These are phyloP conservation scores for Metarhizium rileyi DNA, from an alignment of 2,329 filamentous ascomycete genomes.

Conservation along the genomic window DNA sequence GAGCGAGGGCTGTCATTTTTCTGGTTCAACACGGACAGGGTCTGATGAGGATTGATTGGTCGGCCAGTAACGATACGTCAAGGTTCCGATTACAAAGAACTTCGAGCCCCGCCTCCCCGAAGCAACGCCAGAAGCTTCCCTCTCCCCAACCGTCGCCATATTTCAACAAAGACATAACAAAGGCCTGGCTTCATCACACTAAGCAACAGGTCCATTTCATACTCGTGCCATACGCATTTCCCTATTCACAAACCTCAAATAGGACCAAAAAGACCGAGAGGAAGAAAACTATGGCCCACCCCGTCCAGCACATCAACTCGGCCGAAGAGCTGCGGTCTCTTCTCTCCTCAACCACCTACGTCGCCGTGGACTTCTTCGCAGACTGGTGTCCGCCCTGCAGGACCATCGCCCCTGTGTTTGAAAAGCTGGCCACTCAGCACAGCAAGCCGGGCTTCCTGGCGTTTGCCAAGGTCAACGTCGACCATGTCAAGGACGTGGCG, in stretches of 20 bases:
- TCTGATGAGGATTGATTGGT: too few species aligned
- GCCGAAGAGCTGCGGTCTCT: constrained; percentile 26
- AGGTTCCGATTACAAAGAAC: not conserved
- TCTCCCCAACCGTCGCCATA: not conserved
- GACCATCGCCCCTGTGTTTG: constrained; percentile 35
- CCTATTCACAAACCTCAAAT: not conserved
- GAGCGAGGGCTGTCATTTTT: too few species aligned
- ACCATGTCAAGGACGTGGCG: constrained; percentile 24
- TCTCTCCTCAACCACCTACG: constrained; percentile 29
- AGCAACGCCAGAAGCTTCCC: not conserved
- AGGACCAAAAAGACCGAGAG: not conserved
- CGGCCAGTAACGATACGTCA: not conserved
- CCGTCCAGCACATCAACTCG: constrained; percentile 21
- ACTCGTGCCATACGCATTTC: not conserved
- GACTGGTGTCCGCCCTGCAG: constrained; percentile 43
- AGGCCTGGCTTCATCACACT: not conserved
- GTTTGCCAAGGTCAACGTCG: constrained; percentile 14
- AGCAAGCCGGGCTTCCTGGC: constrained; percentile 12
- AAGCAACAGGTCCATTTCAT: not conserved
- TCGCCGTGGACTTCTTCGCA: constrained; percentile 39
- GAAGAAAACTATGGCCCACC: constrained; percentile 4
- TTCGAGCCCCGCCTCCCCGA: not conserved
- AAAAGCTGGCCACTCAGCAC: constrained; percentile 35
- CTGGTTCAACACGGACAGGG: too few species aligned
- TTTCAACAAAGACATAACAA: not conserved